Evolutionary conservation across 345 rosid species (phyloP), one percentile per base, ranked within the genome.

Genomic region (Camelina laxa): DNA sequence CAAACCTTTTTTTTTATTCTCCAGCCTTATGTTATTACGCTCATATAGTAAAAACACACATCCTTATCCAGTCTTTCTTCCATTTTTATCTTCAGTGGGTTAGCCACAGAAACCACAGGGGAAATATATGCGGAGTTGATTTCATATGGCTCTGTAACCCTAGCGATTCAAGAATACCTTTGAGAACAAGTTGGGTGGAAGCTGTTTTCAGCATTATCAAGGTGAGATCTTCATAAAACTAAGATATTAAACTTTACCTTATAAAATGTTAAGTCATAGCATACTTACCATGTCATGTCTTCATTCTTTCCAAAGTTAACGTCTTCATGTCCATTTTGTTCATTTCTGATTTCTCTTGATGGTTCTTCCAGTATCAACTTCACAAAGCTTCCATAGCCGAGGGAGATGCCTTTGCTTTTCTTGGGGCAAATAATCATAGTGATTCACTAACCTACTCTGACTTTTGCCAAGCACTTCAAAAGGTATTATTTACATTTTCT

Each of bases 101-200:
- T 67, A 95, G 99, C 79, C 99, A 95, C 79, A 84, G 87, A 72
- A 95, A 95, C 81, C 97, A 90, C 72, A 88, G 99, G 69, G 99
- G 99, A 27, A 88, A 90, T 82, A 92, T 92, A 74, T 95, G 99
- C 51, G 99, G 99, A 44, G 99, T 95, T 49, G 97, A 95, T 83
- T 95, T 95, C 75, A 92, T 95, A 79, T 95, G 93, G 97, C 97
- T 95, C 63, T 86, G 91, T 15, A 90, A 90, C 80, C 88, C 96
- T 66, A 75, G 62, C 20, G 69, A 79, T 62, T 79, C 86, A 35
- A 81, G 75, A 57, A 88, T 88, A 74, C 77, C 85, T 48, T 77
- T 90, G 66, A 83, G 85, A 78, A 79, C 81, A 57, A 87, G 93
- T 62, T 88, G 96, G 91, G 82, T 82, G 44, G 90, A 87, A 84